Conservation (phyloP, 306 rosid genomes). For the Dryas alaskensis region DNA sequence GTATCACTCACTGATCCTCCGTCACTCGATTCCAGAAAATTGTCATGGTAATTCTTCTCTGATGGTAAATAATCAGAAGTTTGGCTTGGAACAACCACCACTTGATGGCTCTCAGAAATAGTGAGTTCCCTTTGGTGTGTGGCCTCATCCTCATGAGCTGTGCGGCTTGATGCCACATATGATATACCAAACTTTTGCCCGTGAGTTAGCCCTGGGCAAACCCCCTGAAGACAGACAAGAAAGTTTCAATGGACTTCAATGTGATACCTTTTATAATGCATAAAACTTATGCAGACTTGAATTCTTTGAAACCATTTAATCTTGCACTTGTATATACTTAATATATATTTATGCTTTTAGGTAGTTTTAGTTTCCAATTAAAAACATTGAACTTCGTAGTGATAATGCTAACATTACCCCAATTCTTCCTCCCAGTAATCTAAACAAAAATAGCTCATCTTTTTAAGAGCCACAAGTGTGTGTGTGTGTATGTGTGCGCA, state of each 20-base stretch:
- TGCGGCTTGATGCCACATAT: slow-evolving; percentile 37
- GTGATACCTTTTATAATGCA: neutral
- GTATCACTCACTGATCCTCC: slow-evolving; percentile 24
- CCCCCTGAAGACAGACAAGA: slow-evolving; percentile 58
- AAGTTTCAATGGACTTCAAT: slow-evolving; percentile 8
- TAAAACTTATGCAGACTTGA: neutral
- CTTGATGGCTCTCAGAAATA: slow-evolving; percentile 43
- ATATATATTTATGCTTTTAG: neutral
- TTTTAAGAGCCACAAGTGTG: no score
- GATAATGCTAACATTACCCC: neutral
- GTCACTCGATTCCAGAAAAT: slow-evolving; percentile 28
- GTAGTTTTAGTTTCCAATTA: neutral
- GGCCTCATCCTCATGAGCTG: slow-evolving; percentile 36
- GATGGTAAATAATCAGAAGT: slow-evolving; percentile 35
- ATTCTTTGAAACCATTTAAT: neutral
- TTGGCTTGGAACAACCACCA: slow-evolving; percentile 39
- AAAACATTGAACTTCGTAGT: neutral
- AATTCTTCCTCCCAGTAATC: no score
- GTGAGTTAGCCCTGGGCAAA: slow-evolving; percentile 79
- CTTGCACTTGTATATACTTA: neutral
- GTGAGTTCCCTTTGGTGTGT: slow-evolving; percentile 38
- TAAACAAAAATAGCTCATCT: no score
- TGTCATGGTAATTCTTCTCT: slow-evolving; percentile 28
- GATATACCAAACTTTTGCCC: slow-evolving; percentile 71
- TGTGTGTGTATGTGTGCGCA: no score